Evolutionary conservation across 371 early-diverging fungal genomes (phyloP).

Genomic region (Lichtheimia ramosa): DNA sequence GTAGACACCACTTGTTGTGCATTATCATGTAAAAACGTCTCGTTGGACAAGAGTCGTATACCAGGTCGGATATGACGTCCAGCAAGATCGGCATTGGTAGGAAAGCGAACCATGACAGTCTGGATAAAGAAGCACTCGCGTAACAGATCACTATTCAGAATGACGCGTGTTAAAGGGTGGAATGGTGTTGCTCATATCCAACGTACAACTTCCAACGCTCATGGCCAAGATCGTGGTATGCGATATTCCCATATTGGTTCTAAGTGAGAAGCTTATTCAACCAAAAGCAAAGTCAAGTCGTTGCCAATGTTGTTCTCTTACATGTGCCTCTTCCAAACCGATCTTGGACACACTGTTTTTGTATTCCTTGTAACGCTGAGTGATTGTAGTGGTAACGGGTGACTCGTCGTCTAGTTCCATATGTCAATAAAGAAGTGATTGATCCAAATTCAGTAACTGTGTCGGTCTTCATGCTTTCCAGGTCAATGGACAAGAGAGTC

Average conservation of each 20-base stretch:
- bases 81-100: slow-evolving; percentile 17
- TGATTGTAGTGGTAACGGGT: too few species aligned
- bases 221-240: slow-evolving; percentile 6
- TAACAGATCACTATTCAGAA: slow-evolving; percentile 8
- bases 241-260: slow-evolving; percentile 5
- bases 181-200: not conserved
- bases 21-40: slow-evolving; percentile 24
- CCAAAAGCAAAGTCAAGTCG: not conserved
- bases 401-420: too few species aligned
- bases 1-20: slow-evolving; percentile 15
- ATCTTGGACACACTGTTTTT: slow-evolving; percentile 1
- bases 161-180: not conserved
- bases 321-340: slow-evolving; percentile 12
- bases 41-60: slow-evolving; percentile 19
- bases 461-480: too few species aligned
- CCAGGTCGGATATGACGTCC: slow-evolving; percentile 17
- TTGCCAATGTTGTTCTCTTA: not conserved
- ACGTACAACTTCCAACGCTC: slow-evolving; percentile 12
- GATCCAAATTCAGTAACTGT: too few species aligned
- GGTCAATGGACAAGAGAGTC: too few species aligned
- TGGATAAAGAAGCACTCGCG: slow-evolving; percentile 19
- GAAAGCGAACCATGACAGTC: not conserved
- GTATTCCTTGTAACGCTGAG: too few species aligned
- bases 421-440: too few species aligned
- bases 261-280: not conserved